A percentile compares a stretch with the other conserved stretches of the same genome.
These are phyloP conservation scores for Corymbia maculata DNA, from an alignment of 345 rosid genomes.

Conservation along the genomic window DNA sequence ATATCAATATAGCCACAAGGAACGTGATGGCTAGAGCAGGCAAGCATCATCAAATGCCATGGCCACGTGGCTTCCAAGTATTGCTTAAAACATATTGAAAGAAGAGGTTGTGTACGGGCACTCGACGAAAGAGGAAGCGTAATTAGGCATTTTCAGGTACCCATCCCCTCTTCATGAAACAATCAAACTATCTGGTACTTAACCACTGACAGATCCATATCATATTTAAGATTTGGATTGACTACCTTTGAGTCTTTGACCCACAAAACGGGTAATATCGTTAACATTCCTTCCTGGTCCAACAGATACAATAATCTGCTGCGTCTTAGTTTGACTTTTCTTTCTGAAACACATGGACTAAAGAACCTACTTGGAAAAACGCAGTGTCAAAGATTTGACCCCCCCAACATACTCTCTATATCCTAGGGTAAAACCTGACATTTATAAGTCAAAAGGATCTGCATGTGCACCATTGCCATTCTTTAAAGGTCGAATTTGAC, in stretches of 20 bases:
- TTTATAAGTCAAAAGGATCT: background rate
- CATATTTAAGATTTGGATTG: background rate
- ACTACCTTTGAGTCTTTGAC: background rate
- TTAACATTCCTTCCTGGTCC: background rate
- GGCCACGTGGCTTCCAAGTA: background rate
- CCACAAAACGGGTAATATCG: background rate
- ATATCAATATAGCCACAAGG: background rate
- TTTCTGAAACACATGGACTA: background rate
- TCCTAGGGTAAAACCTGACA: background rate
- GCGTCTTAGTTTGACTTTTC: background rate
- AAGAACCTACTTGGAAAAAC: background rate
- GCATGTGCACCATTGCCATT: background rate
- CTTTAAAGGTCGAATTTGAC: background rate
- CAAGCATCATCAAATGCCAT: background rate
- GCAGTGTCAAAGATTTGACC: background rate
- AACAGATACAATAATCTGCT: background rate
- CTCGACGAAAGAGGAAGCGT: background rate
- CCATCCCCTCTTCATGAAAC: background rate
- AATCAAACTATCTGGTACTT: background rate
- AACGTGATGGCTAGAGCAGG: background rate
- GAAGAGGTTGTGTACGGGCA: background rate
- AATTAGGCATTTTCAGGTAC: background rate
- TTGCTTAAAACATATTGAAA: background rate
- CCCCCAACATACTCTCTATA: background rate
- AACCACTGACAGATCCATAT: background rate